Evolutionary conservation across 116 monocot species (phyloP).

Genomic region (Zostera marina): DNA sequence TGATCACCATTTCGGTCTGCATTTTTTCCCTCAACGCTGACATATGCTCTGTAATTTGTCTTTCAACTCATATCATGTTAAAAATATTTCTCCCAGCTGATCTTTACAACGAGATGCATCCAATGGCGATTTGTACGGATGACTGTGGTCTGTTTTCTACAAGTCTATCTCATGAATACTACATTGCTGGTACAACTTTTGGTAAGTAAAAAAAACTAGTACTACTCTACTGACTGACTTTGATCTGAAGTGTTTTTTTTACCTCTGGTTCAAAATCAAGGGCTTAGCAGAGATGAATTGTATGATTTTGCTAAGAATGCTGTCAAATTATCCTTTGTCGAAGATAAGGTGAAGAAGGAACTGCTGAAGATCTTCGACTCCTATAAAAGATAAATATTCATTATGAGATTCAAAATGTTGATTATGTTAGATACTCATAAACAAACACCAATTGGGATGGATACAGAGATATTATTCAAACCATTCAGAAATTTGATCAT

Average conservation of each 20-base stretch:
- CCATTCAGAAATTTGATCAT: constrained; percentile 15
- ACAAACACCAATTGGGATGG: background rate
- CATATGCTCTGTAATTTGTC: background rate
- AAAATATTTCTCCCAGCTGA: constrained; percentile 24
- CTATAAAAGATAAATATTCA: constrained; percentile 14
- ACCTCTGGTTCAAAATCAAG: constrained; percentile 6
- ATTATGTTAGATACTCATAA: background rate
- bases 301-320: constrained; percentile 43
- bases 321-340: constrained; percentile 43
- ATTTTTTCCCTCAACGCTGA: background rate
- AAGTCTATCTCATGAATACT: constrained; percentile 69
- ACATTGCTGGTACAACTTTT: constrained; percentile 58
- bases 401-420: constrained; percentile 2
- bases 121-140: constrained; percentile 75
- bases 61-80: background rate
- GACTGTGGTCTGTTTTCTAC: constrained; percentile 89
- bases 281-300: constrained; percentile 43
- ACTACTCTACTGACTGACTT: background rate
- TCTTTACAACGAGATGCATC: constrained; percentile 77
- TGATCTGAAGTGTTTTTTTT: background rate
- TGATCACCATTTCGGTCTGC: constrained; percentile 77
- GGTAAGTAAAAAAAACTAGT: constrained; percentile 44
- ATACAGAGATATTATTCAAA: background rate
- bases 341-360: constrained; percentile 40
- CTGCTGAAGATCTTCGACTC: constrained; percentile 37